Conservation (phyloP, 73 alveolate genomes). For the Paramecium pentaurelia region DNA sequence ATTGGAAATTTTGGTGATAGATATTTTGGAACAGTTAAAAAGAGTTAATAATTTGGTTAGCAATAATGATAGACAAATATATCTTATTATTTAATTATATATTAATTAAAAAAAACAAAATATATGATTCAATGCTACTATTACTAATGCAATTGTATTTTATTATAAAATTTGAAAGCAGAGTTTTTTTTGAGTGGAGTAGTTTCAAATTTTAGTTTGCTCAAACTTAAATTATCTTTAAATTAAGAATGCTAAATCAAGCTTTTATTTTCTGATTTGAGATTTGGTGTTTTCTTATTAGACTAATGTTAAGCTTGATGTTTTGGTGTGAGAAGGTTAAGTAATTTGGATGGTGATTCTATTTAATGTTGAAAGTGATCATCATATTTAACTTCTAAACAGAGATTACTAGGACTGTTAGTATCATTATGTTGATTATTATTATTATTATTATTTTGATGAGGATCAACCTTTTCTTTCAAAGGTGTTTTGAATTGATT, state of each 20-base stretch:
- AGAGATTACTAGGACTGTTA: background rate
- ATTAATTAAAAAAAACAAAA: background rate
- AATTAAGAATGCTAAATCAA: background rate
- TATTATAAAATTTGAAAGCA: slow-evolving; percentile 35
- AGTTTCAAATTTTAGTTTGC: slow-evolving; percentile 30
- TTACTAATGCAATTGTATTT: background rate
- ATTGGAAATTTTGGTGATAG: slow-evolving; percentile 91
- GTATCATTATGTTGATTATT: background rate
- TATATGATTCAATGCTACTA: background rate
- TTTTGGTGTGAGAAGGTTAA: slow-evolving; percentile 1
- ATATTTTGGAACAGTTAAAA: slow-evolving; percentile 67
- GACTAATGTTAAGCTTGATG: background rate
- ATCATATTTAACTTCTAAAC: background rate
- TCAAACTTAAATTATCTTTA: slow-evolving; percentile 12
- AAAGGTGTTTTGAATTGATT: slow-evolving; percentile 27
- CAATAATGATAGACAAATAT: background rate
- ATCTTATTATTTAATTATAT: background rate
- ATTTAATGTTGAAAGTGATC: background rate
- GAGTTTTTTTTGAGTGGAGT: slow-evolving; percentile 45
- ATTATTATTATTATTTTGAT: background rate
- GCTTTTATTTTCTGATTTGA: slow-evolving; percentile 27
- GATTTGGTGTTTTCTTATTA: background rate
- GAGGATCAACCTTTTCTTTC: background rate
- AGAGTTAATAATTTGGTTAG: background rate
- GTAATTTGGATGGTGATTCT: slow-evolving; percentile 35